phyloP scores from a whole-genome alignment of 2,329 filamentous ascomycete genomes.

The Chaetomium olivaceum region DNA sequence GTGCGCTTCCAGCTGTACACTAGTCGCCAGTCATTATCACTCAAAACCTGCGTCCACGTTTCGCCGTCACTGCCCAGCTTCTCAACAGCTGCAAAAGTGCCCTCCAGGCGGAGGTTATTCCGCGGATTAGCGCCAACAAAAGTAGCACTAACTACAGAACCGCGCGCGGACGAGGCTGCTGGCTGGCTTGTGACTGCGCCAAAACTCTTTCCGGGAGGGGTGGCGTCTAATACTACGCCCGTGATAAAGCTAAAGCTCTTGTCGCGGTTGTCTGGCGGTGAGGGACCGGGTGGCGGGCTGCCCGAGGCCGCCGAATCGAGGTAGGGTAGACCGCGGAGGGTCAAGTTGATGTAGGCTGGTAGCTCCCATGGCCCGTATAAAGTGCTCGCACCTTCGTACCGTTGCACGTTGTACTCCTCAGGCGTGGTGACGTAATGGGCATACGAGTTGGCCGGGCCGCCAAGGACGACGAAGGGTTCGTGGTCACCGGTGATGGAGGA shows the following conservation, averaged over 20 bases:
- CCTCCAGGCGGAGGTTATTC: constrained; percentile 77
- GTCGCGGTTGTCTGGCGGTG: constrained; percentile 76
- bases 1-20: constrained; percentile 77
- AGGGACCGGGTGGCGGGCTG: constrained; percentile 47
- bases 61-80: constrained; percentile 44
- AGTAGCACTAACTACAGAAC: constrained; percentile 61
- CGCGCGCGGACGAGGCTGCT: constrained; percentile 52
- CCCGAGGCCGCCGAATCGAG: constrained; percentile 52
- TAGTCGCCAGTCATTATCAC: constrained; percentile 80
- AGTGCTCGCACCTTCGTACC: constrained; percentile 89
- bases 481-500: constrained; percentile 42
- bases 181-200: constrained; percentile 64
- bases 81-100: constrained; percentile 77
- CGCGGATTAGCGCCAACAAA: constrained; percentile 88
- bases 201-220: constrained; percentile 65
- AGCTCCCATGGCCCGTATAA: constrained; percentile 82
- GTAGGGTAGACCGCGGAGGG: constrained; percentile 67
- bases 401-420: constrained; percentile 67
- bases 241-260: constrained; percentile 75
- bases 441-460: constrained; percentile 86
- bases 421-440: constrained; percentile 47
- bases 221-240: constrained; percentile 70
- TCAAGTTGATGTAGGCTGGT: constrained; percentile 83
- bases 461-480: constrained; percentile 73
- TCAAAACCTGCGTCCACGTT: constrained; percentile 66